Evolutionary conservation across 2,329 filamentous ascomycete genomes (phyloP), one percentile per base, ranked within the genome.

Genomic region (Thielaviopsis cerberus): DNA sequence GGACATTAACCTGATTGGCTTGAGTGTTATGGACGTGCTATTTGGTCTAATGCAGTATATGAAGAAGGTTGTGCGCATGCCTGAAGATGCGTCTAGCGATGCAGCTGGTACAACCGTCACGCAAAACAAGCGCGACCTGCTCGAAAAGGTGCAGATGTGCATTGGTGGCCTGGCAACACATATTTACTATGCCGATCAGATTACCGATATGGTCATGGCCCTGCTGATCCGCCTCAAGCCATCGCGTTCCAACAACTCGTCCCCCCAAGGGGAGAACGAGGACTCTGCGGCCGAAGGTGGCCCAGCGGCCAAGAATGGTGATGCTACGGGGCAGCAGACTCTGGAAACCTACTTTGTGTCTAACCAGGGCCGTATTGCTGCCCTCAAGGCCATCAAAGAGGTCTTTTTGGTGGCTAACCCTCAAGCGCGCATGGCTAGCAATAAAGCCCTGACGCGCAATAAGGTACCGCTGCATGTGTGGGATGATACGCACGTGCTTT

Each of bases 161-260:
- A 89, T 96, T 61, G 88, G 88, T n/a, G 82, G 90, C 67, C 74
- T 98, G 26, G 89, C 90, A 1, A 95, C 88, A 0, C 92, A 98
- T 66, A 83, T 96, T 30, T 98, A 98, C 73, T 98, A 98, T 68
- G 87, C 87, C 1, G 91, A 97, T 64, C 92, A 98, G 69, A 88
- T 97, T 58, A 83, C 86, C 1, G 92, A 98, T 69, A 96, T 97
- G 88, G 82, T 96, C 55, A 79, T 82, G 22, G 82, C 88, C 0
- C 83, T 97, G 51, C 72, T 97, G 17, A 73, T 79, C 27, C 83
- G 88, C 22, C 75, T 97, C 27, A 92, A 86, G 69, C 87, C 89
- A 2, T 69, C 72, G 1, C 71, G 70, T 41, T 69, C 72, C 1
- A 64, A 68, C 8, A 73, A 68, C 57, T 71, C 75, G 0, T 70